phyloP scores from a whole-genome alignment of 2,329 filamentous ascomycete genomes.

The Trematosphaeria pertusa region DNA sequence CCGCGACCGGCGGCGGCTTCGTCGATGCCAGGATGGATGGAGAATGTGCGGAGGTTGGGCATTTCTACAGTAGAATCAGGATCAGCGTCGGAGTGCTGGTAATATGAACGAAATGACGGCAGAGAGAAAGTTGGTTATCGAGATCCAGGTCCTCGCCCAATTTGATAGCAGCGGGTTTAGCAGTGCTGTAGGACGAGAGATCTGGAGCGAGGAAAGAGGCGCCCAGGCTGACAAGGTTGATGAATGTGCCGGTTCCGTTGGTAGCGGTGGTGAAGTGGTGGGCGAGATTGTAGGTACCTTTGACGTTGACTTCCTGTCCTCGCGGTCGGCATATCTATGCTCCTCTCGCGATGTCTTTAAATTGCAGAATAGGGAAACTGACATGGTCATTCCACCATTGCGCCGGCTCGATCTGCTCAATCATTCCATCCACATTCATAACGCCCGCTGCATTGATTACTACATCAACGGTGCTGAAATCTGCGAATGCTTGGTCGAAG shows the following conservation, averaged over 20 bases:
- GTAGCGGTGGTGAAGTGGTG: conserved; percentile 29
- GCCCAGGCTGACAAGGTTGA: conserved; percentile 30
- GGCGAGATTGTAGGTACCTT: conserved; percentile 27
- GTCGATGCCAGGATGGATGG: conserved; percentile 34
- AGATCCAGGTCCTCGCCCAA: conserved; percentile 31
- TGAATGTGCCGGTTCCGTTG: conserved; percentile 25
- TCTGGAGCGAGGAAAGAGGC: conserved; percentile 25
- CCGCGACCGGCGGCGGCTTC: conserved; percentile 24
- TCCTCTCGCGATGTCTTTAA: no score
- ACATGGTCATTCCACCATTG: conserved; percentile 29
- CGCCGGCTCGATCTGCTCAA: conserved; percentile 17
- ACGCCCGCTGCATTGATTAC: conserved; percentile 31
- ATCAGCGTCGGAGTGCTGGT: neutral
- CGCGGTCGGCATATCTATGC: conserved; percentile 2
- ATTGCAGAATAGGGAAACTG: no score
- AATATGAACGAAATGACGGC: neutral
- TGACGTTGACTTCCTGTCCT: conserved; percentile 30
- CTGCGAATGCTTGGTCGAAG: conserved; percentile 18
- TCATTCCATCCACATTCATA: conserved; percentile 11
- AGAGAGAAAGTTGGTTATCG: conserved; percentile 8
- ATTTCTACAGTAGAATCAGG: conserved; percentile 4
- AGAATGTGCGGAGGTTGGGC: conserved; percentile 30
- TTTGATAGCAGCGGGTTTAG: conserved; percentile 30
- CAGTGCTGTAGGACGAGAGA: conserved; percentile 25
- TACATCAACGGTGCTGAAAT: conserved; percentile 30